These are phyloP conservation scores for Kodamaea laetipori DNA, from an alignment of 805 yeast genomes.

Conservation along the genomic window DNA sequence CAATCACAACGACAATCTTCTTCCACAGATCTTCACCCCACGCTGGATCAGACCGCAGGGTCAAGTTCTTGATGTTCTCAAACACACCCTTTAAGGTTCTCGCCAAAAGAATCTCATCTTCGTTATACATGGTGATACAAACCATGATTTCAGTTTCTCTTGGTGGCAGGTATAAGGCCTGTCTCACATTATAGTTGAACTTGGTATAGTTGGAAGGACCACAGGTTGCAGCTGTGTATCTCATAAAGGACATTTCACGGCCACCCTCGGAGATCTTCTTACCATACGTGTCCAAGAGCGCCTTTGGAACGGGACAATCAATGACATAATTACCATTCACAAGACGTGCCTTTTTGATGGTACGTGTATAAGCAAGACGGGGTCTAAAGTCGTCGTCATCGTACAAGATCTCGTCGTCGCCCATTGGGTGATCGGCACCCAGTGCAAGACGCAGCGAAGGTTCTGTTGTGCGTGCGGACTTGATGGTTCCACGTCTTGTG, in stretches of 20 bases:
- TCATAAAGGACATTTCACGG: conserved; percentile 78
- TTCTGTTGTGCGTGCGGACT: too few species aligned
- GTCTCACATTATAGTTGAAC: conserved; percentile 78
- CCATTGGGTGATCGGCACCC: conserved; percentile 1
- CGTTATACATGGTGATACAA: conserved; percentile 67
- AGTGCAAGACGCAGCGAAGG: conserved; percentile 1
- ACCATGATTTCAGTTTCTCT: conserved; percentile 77
- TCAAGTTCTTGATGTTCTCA: conserved; percentile 77
- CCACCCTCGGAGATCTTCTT: conserved; percentile 37
- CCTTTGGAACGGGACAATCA: conserved; percentile 45
- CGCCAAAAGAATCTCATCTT: conserved; percentile 61
- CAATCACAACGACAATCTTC: conserved; percentile 84
- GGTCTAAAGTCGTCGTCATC: conserved; percentile 43
- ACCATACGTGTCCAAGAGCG: conserved; percentile 40
- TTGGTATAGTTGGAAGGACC: conserved; percentile 72
- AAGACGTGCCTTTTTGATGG: conserved; percentile 51
- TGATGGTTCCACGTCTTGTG: conserved; percentile 16
- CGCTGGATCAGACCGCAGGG: conserved; percentile 60
- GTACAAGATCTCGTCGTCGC: conserved; percentile 12
- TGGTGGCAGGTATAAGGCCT: conserved; percentile 72
- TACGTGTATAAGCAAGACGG: conserved; percentile 41
- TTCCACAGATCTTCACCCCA: conserved; percentile 99
- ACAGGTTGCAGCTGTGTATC: conserved; percentile 93
- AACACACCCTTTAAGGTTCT: conserved; percentile 68
- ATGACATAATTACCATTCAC: conserved; percentile 52